Conservation (phyloP, 192 early-diverging fungal species). For the Mortierella antarctica region DNA sequence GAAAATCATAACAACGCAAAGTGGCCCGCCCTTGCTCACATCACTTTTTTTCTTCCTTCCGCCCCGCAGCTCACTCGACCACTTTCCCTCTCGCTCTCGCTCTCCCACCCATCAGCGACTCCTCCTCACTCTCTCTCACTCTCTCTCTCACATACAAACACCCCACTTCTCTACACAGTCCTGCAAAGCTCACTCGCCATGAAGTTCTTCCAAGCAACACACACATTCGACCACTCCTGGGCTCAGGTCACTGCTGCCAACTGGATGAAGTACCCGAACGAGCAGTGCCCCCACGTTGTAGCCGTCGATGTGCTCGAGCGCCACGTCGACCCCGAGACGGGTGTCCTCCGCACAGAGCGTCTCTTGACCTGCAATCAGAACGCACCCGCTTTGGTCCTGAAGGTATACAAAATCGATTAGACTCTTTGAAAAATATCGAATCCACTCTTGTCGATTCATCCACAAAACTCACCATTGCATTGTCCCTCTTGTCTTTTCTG, state of each 20-base stretch:
- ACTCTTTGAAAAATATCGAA: not conserved
- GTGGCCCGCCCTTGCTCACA: not conserved
- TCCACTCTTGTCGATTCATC: not conserved
- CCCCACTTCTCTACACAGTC: not conserved
- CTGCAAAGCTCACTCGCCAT: slow-evolving; percentile 53
- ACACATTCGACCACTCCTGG: slow-evolving; percentile 88
- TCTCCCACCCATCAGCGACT: not conserved
- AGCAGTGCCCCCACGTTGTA: slow-evolving; percentile 88
- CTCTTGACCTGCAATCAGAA: slow-evolving; percentile 89
- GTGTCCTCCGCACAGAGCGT: slow-evolving; percentile 90
- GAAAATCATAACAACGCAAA: too few relatives aligned
- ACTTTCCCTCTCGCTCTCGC: not conserved
- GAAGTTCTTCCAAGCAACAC: slow-evolving; percentile 88
- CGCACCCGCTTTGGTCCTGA: slow-evolving; percentile 80
- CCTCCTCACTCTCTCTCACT: not conserved
- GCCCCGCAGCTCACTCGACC: not conserved
- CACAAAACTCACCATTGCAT: not conserved
- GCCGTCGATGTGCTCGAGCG: slow-evolving; percentile 92
- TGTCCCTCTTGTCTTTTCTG: slow-evolving; percentile 24
- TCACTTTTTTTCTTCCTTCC: not conserved
- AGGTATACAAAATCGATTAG: slow-evolving; percentile 42
- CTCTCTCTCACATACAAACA: slow-evolving; percentile 1
- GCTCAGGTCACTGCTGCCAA: slow-evolving; percentile 84
- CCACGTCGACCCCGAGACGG: slow-evolving; percentile 81
- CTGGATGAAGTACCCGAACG: slow-evolving; percentile 99